Base-by-base conservation (phyloP, 2,329 filamentous ascomycete genomes). In the Claviceps pazoutovae region DNA sequence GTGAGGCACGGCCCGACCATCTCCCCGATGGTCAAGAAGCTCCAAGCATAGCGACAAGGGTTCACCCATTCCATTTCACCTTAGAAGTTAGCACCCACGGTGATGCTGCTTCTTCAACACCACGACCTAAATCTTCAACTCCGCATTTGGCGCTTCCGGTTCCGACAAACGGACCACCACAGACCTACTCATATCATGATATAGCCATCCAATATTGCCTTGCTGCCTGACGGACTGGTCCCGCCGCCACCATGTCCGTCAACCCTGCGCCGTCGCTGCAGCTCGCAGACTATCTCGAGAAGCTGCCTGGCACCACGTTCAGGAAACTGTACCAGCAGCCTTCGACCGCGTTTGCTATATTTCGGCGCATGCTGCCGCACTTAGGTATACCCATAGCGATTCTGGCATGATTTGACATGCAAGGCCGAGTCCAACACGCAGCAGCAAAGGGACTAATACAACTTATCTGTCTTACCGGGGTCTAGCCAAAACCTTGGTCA, bases 351-450 rank as follows among this genome's bases (percentile, higher is more conserved):
- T 82, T 98, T 58, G 93, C 93, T 58, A 90, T 98, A 62, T 97
- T 97, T 67, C 82, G 93, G 59, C 90, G 93, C 71, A 96, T 98
- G 89, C 79, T 98, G 53, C 88, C 93, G 53, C 86, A 94, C 63
- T 72, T 97, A 55, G 88, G 86, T 90, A 62, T 72, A 60, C 21
- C n/a, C 16, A 5, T 34, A 8, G 9, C 41, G 49, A 42, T 42
- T 9, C n/a, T 8, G 4, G 11, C 21, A 4, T 17, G 38, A 41
- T 23, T 38, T n/a, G 19, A 23, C 17, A 16, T 9, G 19, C 16
- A 9, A 36, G 16, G 16, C 16, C 23, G 37, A 21, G 3, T 47
- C 17, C 11, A 30, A 14, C n/a, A 14, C 9, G 23, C 8, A 9
- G 19, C 23, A 21, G 17, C 21, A 21, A 39, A 16, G 16, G 8